Percentiles rank a stretch among this genome's conserved stretches.
Evolutionary conservation across 192 early-diverging fungal genomes (phyloP).

Genomic region (Linnemannia hyalina): DNA sequence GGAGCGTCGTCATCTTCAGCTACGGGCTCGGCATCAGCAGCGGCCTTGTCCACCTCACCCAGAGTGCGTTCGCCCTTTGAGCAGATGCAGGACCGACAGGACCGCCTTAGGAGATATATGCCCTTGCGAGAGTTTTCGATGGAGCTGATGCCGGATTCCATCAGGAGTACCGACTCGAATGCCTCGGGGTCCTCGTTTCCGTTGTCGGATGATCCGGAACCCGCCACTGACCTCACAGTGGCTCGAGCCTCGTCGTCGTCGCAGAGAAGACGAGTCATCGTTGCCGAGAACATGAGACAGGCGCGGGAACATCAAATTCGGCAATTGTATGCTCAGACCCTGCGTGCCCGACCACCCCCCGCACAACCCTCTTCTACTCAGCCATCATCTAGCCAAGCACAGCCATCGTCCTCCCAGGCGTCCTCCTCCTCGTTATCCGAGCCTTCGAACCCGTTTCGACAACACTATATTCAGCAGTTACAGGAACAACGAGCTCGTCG

Average conservation of each 20-base stretch:
- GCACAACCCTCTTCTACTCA: slow-evolving; percentile 4
- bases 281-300: background rate
- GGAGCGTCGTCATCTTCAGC: background rate
- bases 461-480: slow-evolving; percentile 21
- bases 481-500: slow-evolving; percentile 15
- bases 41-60: background rate
- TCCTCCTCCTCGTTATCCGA: background rate
- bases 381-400: background rate
- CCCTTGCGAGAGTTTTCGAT: background rate
- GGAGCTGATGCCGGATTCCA: slow-evolving; percentile 1
- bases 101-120: background rate
- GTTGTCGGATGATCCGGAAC: background rate
- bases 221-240: background rate
- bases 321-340: slow-evolving; percentile 29
- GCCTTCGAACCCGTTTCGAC: background rate
- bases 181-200: slow-evolving; percentile 4
- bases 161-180: slow-evolving; percentile 8
- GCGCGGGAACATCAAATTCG: slow-evolving; percentile 35
- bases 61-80: background rate
- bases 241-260: slow-evolving; percentile 1
- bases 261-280: background rate
- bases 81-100: slow-evolving; percentile 2
- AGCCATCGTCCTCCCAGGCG: background rate
- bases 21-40: background rate
- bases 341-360: slow-evolving; percentile 13